Evolutionary conservation across 202 grass and related monocot genomes (phyloP), one percentile per base, ranked within the genome.

Genomic region (Miscanthus sacchariflorus): DNA sequence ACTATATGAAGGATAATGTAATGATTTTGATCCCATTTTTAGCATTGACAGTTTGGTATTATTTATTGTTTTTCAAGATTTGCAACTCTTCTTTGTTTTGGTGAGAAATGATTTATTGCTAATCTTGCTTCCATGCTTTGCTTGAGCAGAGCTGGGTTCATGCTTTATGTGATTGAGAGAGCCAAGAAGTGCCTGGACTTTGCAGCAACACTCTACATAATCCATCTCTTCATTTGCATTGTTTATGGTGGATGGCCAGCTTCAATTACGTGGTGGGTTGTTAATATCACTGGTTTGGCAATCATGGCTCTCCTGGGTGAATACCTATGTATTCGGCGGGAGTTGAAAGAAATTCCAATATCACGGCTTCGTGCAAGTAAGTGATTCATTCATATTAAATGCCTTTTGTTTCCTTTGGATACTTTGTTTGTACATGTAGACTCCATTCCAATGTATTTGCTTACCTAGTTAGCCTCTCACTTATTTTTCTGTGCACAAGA

Each of bases 211-310:
- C 90, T 99, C 71, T 93, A 99, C 77, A 99, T 99, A 27, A 87
- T 99, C 72, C 97, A 99, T 93, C 90, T 99, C 49, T 99, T 97
- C 80, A 92, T 99, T 89, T 99, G 94, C 91, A 95, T 99, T 83
- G 88, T 99, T 44, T 99, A 99, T 88, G 94, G 97, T 70, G 97
- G 97, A 68, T 99, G 97, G 94, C 97, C 97, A 48, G 83, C 93
- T 90, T 95, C 97, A 43, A 17, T 95, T 63, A 97, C 97, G 56
- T 99, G 97, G 97, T 99, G 97, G 97, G 72, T 92, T 87, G 93
- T 99, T 83, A 99, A 97, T 79, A 89, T 99, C 28, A 43, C 50
- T 48, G 84, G 97, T 70, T 93, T 97, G 82, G 91, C 90, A 12
- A 81, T 90, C 45, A 99, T 99, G 97, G 92, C 91, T 76, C 93